Conservation (phyloP, 495 filamentous ascomycete genomes). For the Parathielavia appendiculata region DNA sequence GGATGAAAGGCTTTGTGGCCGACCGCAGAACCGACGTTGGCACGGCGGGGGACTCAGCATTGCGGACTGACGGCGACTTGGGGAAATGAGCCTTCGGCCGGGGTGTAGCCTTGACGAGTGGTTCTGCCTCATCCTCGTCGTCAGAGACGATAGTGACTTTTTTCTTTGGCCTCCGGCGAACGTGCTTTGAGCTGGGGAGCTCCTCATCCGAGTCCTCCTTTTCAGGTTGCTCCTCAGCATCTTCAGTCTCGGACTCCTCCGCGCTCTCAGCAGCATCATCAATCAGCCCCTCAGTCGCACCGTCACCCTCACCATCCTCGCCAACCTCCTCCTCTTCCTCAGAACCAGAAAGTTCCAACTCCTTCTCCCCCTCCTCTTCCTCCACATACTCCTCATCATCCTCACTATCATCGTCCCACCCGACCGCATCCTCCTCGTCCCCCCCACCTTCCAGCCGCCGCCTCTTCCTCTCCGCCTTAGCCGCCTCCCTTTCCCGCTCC, state of each 20-base stretch:
- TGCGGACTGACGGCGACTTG: conserved; percentile 36
- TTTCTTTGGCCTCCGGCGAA: conserved; percentile 39
- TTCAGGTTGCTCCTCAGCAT: conserved; percentile 36
- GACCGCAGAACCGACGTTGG: conserved; percentile 53
- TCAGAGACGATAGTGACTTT: conserved; percentile 48
- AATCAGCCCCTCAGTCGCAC: conserved; percentile 36
- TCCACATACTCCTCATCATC: conserved; percentile 36
- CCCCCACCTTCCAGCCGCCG: conserved; percentile 42
- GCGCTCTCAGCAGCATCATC: conserved; percentile 41
- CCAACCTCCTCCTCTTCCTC: conserved; percentile 41
- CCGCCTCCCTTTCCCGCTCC: conserved; percentile 64
- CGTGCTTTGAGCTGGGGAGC: conserved; percentile 33
- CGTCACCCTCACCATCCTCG: conserved; percentile 8
- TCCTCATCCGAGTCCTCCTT: conserved; percentile 39
- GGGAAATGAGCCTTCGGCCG: conserved; percentile 33
- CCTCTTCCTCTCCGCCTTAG: conserved; percentile 55
- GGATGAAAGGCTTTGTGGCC: conserved; percentile 56
- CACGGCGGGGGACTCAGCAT: conserved; percentile 39
- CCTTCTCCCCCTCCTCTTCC: conserved; percentile 37
- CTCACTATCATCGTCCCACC: conserved; percentile 52
- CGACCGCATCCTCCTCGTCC: conserved; percentile 49
- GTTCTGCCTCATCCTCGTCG: conserved; percentile 66
- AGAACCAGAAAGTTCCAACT: conserved; percentile 44
- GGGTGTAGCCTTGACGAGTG: conserved; percentile 46
- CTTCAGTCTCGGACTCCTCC: conserved; percentile 39